These are phyloP conservation scores for Eleusine indica DNA, from an alignment of 176 grass and related monocot species.

Conservation along the genomic window DNA sequence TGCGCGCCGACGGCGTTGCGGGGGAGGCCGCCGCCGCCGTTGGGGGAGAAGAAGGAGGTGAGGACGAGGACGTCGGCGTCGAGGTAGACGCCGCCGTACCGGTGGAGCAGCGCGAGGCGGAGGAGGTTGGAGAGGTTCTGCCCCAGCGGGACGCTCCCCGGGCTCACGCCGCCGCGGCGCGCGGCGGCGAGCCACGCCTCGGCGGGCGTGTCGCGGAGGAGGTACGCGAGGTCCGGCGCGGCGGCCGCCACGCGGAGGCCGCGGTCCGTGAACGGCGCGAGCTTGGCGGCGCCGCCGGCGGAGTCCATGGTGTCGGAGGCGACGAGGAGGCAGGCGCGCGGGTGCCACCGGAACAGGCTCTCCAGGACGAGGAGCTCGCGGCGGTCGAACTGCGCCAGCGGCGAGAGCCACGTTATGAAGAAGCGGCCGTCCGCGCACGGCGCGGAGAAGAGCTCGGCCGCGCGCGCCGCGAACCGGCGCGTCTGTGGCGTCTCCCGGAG, in stretches of 20 bases:
- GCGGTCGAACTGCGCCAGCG: constrained; percentile 59
- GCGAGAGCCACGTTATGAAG: constrained; percentile 87
- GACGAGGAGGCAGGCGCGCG: constrained; percentile 69
- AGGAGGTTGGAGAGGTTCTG: constrained; percentile 97
- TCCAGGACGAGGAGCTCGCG: constrained; percentile 74
- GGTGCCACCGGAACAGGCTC: constrained; percentile 86
- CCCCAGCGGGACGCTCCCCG: constrained; percentile 67
- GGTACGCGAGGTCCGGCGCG: constrained; percentile 63
- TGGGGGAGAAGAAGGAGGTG: constrained; percentile 26
- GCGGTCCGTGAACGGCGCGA: constrained; percentile 60
- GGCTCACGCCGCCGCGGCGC: constrained; percentile 49
- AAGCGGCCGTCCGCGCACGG: constrained; percentile 53
- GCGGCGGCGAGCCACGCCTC: constrained; percentile 55
- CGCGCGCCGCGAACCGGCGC: constrained; percentile 49
- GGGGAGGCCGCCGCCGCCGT: constrained; percentile 18
- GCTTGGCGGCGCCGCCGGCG: constrained; percentile 35
- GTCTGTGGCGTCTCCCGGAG: constrained; percentile 29
- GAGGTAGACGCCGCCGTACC: constrained; percentile 77
- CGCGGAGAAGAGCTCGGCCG: constrained; percentile 49
- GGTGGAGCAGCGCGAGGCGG: constrained; percentile 68
- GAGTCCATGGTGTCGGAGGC: constrained; percentile 80
- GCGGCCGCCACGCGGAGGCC: constrained; percentile 54
- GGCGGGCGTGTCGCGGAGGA: constrained; percentile 58
- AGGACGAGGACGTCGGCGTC: constrained; percentile 83
- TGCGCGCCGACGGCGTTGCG: constrained; percentile 83